phyloP scores from a whole-genome alignment of 2,329 filamentous ascomycete species.

The Nectriaceae sp. region DNA sequence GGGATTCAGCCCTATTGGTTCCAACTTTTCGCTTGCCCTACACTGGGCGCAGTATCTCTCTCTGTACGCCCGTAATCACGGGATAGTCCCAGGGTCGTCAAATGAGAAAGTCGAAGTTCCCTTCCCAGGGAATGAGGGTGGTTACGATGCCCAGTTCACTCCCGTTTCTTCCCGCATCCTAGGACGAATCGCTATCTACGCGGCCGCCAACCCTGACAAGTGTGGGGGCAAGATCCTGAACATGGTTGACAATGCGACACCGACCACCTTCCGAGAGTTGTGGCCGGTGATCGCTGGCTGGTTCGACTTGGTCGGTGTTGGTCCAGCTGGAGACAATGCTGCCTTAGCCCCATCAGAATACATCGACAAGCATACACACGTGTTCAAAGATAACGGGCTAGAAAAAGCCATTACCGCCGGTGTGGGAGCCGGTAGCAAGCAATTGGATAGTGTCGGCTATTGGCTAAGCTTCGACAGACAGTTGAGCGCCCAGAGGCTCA shows the following conservation, averaged over 20 bases:
- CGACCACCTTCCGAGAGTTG: conserved; percentile 29
- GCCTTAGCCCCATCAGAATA: conserved; percentile 31
- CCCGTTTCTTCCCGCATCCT: conserved; percentile 34
- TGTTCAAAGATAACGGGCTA: conserved; percentile 30
- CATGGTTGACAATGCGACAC: conserved; percentile 29
- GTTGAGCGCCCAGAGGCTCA: conserved; percentile 43
- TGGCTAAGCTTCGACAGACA: conserved; percentile 51
- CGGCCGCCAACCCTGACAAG: conserved; percentile 25
- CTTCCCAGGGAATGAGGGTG: conserved; percentile 32
- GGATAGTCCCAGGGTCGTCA: neutral
- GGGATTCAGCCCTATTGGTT: conserved; percentile 42
- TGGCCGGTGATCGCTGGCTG: conserved; percentile 34
- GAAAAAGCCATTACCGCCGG: conserved; percentile 29
- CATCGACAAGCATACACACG: conserved; percentile 27
- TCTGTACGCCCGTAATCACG: conserved; percentile 34
- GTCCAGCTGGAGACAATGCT: conserved; percentile 11
- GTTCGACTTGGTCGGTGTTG: conserved; percentile 33
- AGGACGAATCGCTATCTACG: conserved; percentile 32
- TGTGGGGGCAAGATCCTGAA: conserved; percentile 37
- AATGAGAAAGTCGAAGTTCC: conserved; percentile 19
- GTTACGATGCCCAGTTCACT: conserved; percentile 29
- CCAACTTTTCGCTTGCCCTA: conserved; percentile 36
- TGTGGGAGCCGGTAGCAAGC: conserved; percentile 37
- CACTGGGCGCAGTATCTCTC: conserved; percentile 44
- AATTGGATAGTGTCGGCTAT: conserved; percentile 46